phyloP scores from a whole-genome alignment of 345 rosid genomes.

The Hibiscus trionum region DNA sequence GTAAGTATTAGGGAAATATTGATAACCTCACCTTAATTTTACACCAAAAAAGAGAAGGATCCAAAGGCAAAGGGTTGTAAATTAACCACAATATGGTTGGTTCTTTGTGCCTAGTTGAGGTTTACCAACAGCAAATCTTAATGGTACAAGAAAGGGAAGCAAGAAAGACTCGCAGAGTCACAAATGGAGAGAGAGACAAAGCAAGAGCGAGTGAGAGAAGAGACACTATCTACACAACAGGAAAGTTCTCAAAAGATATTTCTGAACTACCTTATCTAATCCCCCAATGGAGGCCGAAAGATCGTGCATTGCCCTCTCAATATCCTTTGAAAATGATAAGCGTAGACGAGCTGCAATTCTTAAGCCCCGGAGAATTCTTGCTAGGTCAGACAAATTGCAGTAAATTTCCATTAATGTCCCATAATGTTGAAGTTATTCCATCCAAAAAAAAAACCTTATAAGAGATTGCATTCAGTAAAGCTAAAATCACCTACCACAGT shows the following conservation, averaged over 20 bases:
- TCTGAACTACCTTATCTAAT: slow-evolving; percentile 56
- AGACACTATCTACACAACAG: neutral
- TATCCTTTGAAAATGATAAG: slow-evolving; percentile 57
- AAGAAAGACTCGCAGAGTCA: neutral
- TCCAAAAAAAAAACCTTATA: slow-evolving; percentile 9
- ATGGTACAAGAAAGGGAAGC: neutral
- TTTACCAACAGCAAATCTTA: neutral
- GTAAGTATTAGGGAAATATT: slow-evolving; percentile 10
- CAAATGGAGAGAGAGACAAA: neutral
- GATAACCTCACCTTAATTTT: neutral
- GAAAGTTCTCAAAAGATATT: neutral
- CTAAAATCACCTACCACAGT: slow-evolving; percentile 53
- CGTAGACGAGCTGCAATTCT: slow-evolving; percentile 87
- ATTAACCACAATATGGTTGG: neutral
- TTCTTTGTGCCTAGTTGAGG: neutral
- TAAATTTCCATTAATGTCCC: slow-evolving; percentile 6
- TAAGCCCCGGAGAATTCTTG: slow-evolving; percentile 84
- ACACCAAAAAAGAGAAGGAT: neutral
- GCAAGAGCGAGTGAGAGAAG: neutral
- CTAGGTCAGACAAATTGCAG: slow-evolving; percentile 32
- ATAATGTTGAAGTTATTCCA: slow-evolving; percentile 4
- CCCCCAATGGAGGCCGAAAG: slow-evolving; percentile 45
- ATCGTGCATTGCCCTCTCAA: slow-evolving; percentile 51
- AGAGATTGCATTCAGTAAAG: slow-evolving; percentile 11
- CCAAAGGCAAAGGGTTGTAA: neutral